A percentile compares a stretch with the other conserved stretches of the same genome.
These are phyloP conservation scores for Gypsophila paniculata DNA, from an alignment of 179 eudicot genomes.

Conservation along the genomic window DNA sequence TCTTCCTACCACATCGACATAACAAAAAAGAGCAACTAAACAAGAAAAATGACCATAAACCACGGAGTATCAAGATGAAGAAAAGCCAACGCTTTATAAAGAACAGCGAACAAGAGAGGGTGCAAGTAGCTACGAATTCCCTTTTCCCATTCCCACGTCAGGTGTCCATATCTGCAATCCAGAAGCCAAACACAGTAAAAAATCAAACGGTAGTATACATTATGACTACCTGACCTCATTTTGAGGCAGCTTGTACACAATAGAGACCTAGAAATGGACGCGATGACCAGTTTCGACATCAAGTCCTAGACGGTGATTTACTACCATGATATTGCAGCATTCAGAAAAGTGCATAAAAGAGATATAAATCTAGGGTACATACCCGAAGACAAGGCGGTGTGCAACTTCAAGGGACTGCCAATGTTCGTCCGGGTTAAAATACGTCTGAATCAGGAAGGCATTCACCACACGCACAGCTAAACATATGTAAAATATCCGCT, in stretches of 20 bases:
- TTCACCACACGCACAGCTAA: slow-evolving; percentile 54
- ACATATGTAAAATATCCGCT: slow-evolving; percentile 48
- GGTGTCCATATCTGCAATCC: slow-evolving; percentile 74
- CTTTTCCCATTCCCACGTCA: slow-evolving; percentile 92
- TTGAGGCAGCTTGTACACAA: too few relatives aligned
- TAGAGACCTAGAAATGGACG: not conserved
- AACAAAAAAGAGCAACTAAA: not conserved
- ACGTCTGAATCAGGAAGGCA: slow-evolving; percentile 78
- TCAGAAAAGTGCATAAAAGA: not conserved
- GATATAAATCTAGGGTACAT: slow-evolving; percentile 2
- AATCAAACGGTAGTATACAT: not conserved
- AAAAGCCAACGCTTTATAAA: slow-evolving; percentile 69
- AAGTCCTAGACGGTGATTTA: not conserved
- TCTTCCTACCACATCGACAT: not conserved
- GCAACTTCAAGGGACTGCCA: slow-evolving; percentile 99
- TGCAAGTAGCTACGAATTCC: slow-evolving; percentile 91
- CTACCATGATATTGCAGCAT: not conserved
- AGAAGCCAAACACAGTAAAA: slow-evolving; percentile 13
- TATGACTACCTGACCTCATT: not conserved
- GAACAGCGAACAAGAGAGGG: slow-evolving; percentile 73
- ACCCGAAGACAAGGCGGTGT: slow-evolving; percentile 83
- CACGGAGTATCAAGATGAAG: slow-evolving; percentile 71
- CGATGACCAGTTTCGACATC: not conserved
- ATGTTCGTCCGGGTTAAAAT: slow-evolving; percentile 95
- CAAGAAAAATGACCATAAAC: slow-evolving; percentile 58